Conservation (phyloP, 2,329 filamentous ascomycete genomes). For the Xylariaceae sp. region DNA sequence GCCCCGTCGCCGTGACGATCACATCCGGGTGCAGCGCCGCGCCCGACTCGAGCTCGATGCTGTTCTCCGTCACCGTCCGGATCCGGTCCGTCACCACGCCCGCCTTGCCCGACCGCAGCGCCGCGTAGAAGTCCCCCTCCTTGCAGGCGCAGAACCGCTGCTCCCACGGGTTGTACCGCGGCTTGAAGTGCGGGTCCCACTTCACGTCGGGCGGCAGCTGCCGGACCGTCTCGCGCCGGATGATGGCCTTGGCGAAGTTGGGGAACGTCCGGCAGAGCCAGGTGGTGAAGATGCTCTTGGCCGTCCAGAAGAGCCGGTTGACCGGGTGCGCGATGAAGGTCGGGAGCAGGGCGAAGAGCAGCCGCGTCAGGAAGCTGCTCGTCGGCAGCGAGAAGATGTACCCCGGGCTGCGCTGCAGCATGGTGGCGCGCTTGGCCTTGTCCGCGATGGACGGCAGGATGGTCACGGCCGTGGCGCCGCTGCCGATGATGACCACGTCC, state of each 20-base stretch:
- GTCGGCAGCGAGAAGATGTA: slow-evolving; percentile 57
- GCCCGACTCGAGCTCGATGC: slow-evolving; percentile 44
- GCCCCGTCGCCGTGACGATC: slow-evolving; percentile 64
- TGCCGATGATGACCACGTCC: slow-evolving; percentile 66
- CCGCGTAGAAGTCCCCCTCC: slow-evolving; percentile 51
- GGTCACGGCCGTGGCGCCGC: slow-evolving; percentile 73
- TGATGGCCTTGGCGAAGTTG: slow-evolving; percentile 38
- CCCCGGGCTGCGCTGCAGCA: slow-evolving; percentile 72
- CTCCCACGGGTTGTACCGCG: slow-evolving; percentile 61
- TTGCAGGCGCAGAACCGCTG: slow-evolving; percentile 68
- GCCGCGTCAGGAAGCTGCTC: slow-evolving; percentile 30
- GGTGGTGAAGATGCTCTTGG: slow-evolving; percentile 43
- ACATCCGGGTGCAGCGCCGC: slow-evolving; percentile 55
- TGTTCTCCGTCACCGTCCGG: slow-evolving; percentile 41
- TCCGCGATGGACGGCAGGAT: slow-evolving; percentile 64
- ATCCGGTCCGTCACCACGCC: slow-evolving; percentile 49
- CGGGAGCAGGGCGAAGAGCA: slow-evolving; percentile 13
- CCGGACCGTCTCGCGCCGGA: slow-evolving; percentile 41
- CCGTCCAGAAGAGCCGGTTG: slow-evolving; percentile 40
- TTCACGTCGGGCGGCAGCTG: slow-evolving; percentile 50
- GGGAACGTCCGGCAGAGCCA: slow-evolving; percentile 51
- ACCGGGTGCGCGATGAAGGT: slow-evolving; percentile 25
- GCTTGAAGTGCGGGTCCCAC: slow-evolving; percentile 58
- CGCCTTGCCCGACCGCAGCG: slow-evolving; percentile 40
- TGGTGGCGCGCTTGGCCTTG: slow-evolving; percentile 61